Evolutionary conservation across 495 filamentous ascomycete genomes (phyloP), one percentile per base, ranked within the genome.

Genomic region (Penicillium lividum): DNA sequence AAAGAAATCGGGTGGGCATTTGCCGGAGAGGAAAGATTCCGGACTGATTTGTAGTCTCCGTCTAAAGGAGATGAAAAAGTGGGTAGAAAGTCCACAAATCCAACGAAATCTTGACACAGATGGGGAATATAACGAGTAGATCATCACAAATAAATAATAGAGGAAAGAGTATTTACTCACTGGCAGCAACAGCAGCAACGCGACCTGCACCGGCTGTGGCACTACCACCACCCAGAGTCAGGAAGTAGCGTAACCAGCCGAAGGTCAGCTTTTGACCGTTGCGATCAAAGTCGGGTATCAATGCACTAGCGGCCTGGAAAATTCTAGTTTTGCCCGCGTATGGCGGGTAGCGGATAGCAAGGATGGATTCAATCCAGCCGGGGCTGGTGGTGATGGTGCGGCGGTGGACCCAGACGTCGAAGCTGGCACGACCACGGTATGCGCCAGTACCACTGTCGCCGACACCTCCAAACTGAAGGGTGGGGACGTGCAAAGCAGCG

Each of bases 391-490:
- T 87, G 56, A 96, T 77, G 57, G 84, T 83, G 53, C 93, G 86
- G 25, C 86, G 81, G 76, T 97, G 89, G 34, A 76, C 86, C 77
- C 96, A 98, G 69, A 80, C 81, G 63, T 97, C 92, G 76, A 95
- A 96, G 50, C 84, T 88, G 48, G 89, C 80, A 69, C 84, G 84
- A 58, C 94, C 94, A 64, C 90, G 85, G 78, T 97, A 97, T 9
- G 85, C 79, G 52, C 94, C 94, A 63, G 82, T 80, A 55, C 94
- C 93, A 57, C 85, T 90, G 63, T 90, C 84, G 56, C 94, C 94
- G 31, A 98, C 89, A 66, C 93, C 93, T 59, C 94, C 94, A 68
- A 98, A 97, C 51, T 90, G 79, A 4, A 96, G 76, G 8, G 86
- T 91, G 22, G 86, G 83, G 60, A 96, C 84, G 76, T 97, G 93